Evolutionary conservation across 192 early-diverging fungal species (phyloP), one percentile per base, ranked within the genome.

Genomic region (Linderina pennispora): DNA sequence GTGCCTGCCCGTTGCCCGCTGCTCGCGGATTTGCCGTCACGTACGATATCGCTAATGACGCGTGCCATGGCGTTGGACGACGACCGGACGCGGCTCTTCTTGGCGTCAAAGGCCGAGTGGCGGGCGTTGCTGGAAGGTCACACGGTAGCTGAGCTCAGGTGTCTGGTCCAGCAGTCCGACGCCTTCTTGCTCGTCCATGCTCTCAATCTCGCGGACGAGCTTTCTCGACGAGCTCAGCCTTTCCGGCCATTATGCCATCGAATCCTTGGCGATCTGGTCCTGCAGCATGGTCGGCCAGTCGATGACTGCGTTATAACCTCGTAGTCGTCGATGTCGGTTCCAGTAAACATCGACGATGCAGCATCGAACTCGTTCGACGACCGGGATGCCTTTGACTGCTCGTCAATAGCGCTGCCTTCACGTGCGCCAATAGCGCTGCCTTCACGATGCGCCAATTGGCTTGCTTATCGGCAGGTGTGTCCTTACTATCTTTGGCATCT

Each of bases 131-230:
- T 56, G 36, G 65, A 45, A n/a, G n/a, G n/a, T n/a, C 4, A 48
- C 45, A 35, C 65, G 65, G 42, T 68, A 68, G 53, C 50, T 61
- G 38, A 68, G 50, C 45, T 68, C 65, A 1, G 65, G 65, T 3
- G 65, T 68, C 43, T 61, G 65, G 42, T 68, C 65, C 13, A 68
- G 44, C 33, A 68, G 65, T n/a, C 65, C 65, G 2, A 68, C 65
- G 19, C 65, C 65, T 22, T 45, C 65, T 15, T 68, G 65, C 53
- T 56, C 65, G 16, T 68, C 65, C 14, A 68, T 35, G 13, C 53
- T 52, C 21, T 68, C 65, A 24, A 68, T 68, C 39, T 68, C 65
- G 28, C 57, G 65, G n/a, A 15, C 50, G 48, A 18, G 58, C 65
- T 32, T 51, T 51, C 16, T 53, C 65, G 23, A 68, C 38, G 28